phyloP scores from a whole-genome alignment of 2,329 filamentous ascomycete species.

The Leptographium procerum region DNA sequence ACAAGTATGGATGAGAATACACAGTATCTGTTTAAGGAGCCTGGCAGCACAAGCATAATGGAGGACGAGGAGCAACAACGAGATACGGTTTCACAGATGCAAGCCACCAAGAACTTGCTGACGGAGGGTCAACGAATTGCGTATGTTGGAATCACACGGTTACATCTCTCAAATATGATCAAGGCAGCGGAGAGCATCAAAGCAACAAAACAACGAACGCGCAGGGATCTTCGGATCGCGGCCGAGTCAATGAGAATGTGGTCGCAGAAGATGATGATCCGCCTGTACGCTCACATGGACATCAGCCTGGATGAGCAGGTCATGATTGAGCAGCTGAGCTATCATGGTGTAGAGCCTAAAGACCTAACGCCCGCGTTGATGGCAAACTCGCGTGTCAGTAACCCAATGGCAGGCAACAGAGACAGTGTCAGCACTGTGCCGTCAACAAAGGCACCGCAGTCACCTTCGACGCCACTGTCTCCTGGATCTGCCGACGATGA shows the following conservation, averaged over 20 bases:
- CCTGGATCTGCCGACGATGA: slow-evolving; percentile 26
- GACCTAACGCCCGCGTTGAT: slow-evolving; percentile 82
- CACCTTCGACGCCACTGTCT: background rate
- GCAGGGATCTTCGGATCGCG: slow-evolving; percentile 53
- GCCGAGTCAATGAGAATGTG: slow-evolving; percentile 84
- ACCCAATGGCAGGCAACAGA: slow-evolving; percentile 60
- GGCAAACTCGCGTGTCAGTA: slow-evolving; percentile 85
- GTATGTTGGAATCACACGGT: slow-evolving; percentile 79
- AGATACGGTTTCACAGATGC: slow-evolving; percentile 80
- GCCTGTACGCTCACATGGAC: slow-evolving; percentile 92
- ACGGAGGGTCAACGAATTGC: slow-evolving; percentile 94
- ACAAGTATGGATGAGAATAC: slow-evolving; percentile 98
- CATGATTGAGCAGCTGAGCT: slow-evolving; percentile 95
- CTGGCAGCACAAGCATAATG: slow-evolving; percentile 40
- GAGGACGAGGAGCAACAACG: slow-evolving; percentile 72
- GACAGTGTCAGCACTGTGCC: slow-evolving; percentile 1
- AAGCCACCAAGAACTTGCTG: slow-evolving; percentile 88
- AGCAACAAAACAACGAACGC: slow-evolving; percentile 36
- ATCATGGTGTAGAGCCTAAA: slow-evolving; percentile 75
- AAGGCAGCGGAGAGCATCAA: slow-evolving; percentile 50
- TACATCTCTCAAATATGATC: slow-evolving; percentile 70
- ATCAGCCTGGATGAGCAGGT: slow-evolving; percentile 84
- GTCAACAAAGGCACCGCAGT: background rate
- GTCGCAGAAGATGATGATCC: slow-evolving; percentile 96
- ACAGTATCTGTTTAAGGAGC: slow-evolving; percentile 75